Base-by-base conservation (phyloP, 495 filamentous ascomycete genomes). In the Ascodesmis nigricans region DNA sequence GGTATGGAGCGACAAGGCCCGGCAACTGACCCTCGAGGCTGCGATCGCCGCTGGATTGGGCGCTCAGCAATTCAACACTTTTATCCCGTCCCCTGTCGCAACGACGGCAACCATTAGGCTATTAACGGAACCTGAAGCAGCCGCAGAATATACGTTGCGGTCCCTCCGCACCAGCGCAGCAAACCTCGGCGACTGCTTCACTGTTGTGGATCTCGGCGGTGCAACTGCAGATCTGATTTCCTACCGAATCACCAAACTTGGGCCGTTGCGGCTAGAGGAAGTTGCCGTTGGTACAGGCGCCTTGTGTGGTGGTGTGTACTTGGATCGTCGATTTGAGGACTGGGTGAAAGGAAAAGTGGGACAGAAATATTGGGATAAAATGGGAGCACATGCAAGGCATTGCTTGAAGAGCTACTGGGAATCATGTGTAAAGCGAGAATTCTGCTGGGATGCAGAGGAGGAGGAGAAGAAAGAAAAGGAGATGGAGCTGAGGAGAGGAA, bases 1-100 rank as follows among this genome's bases (percentile, higher is more conserved):
- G n/a, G 67, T 81, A n/a, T 79, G 75, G 75, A 71, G 71, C n/a
- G 75, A 82, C 30, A 65, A 65, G 18, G 75, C 75, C 13, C 76
- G 77, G 46, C 63, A 68, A 33, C 67, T 65, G 21, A 78, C 73
- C 0, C 52, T 75, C 25, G 59, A 63, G 29, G 74, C 73, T 23
- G 75, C 75, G 5, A 66, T 78, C 45, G 48, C 64, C 10, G 75
- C 75, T 4, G 73, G 75, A 7, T 69, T 79, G 60, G 73, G 73
- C 8, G 37, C 38, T 18, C n/a, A n/a, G n/a, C n/a, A n/a, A n/a
- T n/a, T n/a, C n/a, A 25, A 16, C 35, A 13, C 44, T 40, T 32
- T 16, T n/a, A 25, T 25, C 23, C 6, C 23, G 6, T 25, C 23
- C n/a, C 6, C n/a, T n/a, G n/a, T n/a, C n/a, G n/a, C n/a, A n/a